phyloP scores from a whole-genome alignment of 2,329 filamentous ascomycete species.

The Pseudogymnoascus sp. region DNA sequence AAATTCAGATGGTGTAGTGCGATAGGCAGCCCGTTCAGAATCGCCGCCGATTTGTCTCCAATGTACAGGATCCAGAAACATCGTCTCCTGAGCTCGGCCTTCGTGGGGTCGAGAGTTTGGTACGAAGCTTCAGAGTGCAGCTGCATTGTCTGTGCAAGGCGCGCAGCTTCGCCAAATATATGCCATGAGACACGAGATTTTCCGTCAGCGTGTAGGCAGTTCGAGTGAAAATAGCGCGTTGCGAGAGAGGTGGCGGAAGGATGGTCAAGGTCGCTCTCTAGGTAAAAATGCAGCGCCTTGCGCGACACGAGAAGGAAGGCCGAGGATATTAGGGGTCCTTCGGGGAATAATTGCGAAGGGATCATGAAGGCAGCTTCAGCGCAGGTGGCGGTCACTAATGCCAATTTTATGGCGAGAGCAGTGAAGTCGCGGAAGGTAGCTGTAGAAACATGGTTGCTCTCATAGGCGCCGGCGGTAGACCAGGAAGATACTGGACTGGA shows the following conservation, averaged over 20 bases:
- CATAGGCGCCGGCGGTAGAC: neutral
- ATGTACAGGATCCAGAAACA: constrained; percentile 17
- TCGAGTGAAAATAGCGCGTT: constrained; percentile 42
- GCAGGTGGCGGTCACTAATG: constrained; percentile 40
- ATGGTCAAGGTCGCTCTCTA: constrained; percentile 38
- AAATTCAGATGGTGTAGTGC: constrained; percentile 41
- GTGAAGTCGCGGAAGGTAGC: neutral
- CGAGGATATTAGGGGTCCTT: constrained; percentile 25
- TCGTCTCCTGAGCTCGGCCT: constrained; percentile 29
- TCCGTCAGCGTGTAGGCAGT: constrained; percentile 39
- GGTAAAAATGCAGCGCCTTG: constrained; percentile 34
- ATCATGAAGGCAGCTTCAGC: constrained; percentile 38
- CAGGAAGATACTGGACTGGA: neutral
- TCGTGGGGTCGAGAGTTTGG: constrained; percentile 32
- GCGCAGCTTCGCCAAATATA: constrained; percentile 40
- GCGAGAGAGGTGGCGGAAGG: constrained; percentile 39
- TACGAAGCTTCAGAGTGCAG: constrained; percentile 37
- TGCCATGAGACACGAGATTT: constrained; percentile 41
- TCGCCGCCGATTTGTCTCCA: constrained; percentile 18
- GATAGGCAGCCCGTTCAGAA: constrained; percentile 36
- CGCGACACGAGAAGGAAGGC: constrained; percentile 37
- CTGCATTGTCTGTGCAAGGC: constrained; percentile 39
- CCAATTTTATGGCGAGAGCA: constrained; percentile 25
- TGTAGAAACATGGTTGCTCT: neutral
- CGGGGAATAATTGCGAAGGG: constrained; percentile 36